Evolutionary conservation across 129 eudicot genomes (phyloP).

Genomic region (Tagetes erecta): DNA sequence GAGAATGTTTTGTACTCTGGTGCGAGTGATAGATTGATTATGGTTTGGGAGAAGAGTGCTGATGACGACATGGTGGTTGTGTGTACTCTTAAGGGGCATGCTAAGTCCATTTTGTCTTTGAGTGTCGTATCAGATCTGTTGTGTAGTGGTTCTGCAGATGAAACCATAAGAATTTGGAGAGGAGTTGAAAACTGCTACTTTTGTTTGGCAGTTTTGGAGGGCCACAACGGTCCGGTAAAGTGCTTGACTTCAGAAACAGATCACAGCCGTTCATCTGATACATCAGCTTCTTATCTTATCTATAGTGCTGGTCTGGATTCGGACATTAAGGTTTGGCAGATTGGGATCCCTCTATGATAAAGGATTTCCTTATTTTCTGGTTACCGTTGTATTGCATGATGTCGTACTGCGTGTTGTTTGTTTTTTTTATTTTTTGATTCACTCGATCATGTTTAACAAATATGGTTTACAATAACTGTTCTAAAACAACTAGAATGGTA

Average conservation of each 20-base stretch:
- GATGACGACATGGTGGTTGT: conserved; percentile 38
- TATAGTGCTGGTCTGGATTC: conserved; percentile 65
- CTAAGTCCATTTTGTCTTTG: conserved; percentile 57
- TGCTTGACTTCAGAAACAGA: conserved; percentile 50
- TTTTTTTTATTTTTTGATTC: not conserved
- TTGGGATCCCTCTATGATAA: conserved; percentile 37
- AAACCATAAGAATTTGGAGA: conserved; percentile 65
- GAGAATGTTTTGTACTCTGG: conserved; percentile 57
- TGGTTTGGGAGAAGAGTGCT: conserved; percentile 54
- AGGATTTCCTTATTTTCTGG: conserved; percentile 14
- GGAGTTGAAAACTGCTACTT: conserved; percentile 41
- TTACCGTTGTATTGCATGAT: conserved; percentile 12
- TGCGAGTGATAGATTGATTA: conserved; percentile 53
- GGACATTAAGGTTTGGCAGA: conserved; percentile 59
- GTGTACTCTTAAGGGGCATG: conserved; percentile 50
- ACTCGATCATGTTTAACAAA: not conserved
- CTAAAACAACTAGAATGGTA: not conserved
- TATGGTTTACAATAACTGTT: conserved; percentile 1
- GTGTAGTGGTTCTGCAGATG: conserved; percentile 68
- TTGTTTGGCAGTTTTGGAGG: conserved; percentile 60
- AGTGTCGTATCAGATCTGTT: conserved; percentile 51
- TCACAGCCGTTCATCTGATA: conserved; percentile 30
- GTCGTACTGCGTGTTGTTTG: not conserved
- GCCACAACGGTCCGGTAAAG: conserved; percentile 67
- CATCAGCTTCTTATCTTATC: conserved; percentile 47